Percentiles rank a stretch among this genome's conserved stretches.
These are phyloP conservation scores for Phytophthora colocasiae DNA, from an alignment of 352 stramenopile genomes.

Conservation along the genomic window DNA sequence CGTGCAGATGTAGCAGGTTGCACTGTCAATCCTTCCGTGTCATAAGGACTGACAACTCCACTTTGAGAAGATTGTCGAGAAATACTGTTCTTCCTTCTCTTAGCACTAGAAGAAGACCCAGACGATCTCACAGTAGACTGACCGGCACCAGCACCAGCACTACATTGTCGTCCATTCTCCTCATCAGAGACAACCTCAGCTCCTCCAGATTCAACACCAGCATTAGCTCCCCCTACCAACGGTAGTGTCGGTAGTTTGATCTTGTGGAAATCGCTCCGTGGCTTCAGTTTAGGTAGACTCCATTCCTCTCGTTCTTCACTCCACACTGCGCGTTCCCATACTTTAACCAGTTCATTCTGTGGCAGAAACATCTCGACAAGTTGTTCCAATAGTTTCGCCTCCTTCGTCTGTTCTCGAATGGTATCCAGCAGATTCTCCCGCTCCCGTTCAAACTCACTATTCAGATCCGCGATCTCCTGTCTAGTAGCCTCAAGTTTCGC, in stretches of 20 bases:
- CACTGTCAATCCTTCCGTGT: constrained; percentile 4
- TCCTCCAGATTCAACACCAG: constrained; percentile 52
- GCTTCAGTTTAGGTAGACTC: constrained; percentile 77
- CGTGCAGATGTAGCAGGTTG: constrained; percentile 28
- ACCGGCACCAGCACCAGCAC: constrained; percentile 38
- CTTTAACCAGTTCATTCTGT: constrained; percentile 87
- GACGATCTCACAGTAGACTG: constrained; percentile 38
- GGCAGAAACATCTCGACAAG: constrained; percentile 87
- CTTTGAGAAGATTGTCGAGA: constrained; percentile 21
- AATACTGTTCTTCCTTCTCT: constrained; percentile 35
- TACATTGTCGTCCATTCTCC: constrained; percentile 31
- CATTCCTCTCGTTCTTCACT: constrained; percentile 84
- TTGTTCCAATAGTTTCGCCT: constrained; percentile 89
- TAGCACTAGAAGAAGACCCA: constrained; percentile 42
- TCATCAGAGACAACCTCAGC: constrained; percentile 73
- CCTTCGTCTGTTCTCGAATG: constrained; percentile 90
- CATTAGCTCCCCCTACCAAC: constrained; percentile 21
- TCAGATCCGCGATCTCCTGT: constrained; percentile 86
- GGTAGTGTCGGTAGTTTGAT: constrained; percentile 71
- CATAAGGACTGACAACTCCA: constrained; percentile 12
- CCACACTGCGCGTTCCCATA: constrained; percentile 90
- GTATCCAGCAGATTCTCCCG: constrained; percentile 87
- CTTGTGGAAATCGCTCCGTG: constrained; percentile 82
- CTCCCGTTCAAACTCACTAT: constrained; percentile 87
- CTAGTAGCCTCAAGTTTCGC: constrained; percentile 77